Evolutionary conservation across 164 flowering plant genomes (phyloP).

Genomic region (Chloranthus sessilifolius): DNA sequence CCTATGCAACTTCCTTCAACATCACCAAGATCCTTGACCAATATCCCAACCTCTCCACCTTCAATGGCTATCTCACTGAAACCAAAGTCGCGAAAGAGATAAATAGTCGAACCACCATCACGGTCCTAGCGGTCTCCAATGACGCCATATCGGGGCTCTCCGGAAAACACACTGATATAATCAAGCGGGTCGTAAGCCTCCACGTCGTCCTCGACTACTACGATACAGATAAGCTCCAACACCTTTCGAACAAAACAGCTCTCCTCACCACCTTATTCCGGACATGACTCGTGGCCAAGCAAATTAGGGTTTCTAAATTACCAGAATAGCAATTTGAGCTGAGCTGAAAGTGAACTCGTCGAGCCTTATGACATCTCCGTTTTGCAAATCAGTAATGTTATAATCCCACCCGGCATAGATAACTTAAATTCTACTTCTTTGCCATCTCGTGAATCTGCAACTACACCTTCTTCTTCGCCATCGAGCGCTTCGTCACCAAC

Average conservation of each 20-base stretch:
- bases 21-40: slow-evolving; percentile 47
- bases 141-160: slow-evolving; percentile 21
- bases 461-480: slow-evolving; percentile 13
- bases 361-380: slow-evolving; percentile 65
- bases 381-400: slow-evolving; percentile 34
- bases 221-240: slow-evolving; percentile 35
- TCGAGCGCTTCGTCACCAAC: slow-evolving; percentile 9
- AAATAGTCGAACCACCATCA: slow-evolving; percentile 52
- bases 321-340: slow-evolving; percentile 10
- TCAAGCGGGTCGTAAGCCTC: slow-evolving; percentile 34
- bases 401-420: slow-evolving; percentile 37
- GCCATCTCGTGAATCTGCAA: not conserved
- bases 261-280: slow-evolving; percentile 59
- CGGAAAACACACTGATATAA: slow-evolving; percentile 19
- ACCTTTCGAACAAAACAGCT: slow-evolving; percentile 22
- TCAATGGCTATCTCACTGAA: slow-evolving; percentile 46
- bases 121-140: slow-evolving; percentile 55
- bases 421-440: not conserved
- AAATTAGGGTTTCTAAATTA: slow-evolving; percentile 55
- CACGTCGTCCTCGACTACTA: slow-evolving; percentile 70
- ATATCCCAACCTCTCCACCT: slow-evolving; percentile 36
- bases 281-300: slow-evolving; percentile 34
- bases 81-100: slow-evolving; percentile 39
- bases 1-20: slow-evolving; percentile 38
- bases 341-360: slow-evolving; percentile 20